phyloP scores from a whole-genome alignment of 129 eudicot genomes.

The Pseudognaphalium luteoalbum region DNA sequence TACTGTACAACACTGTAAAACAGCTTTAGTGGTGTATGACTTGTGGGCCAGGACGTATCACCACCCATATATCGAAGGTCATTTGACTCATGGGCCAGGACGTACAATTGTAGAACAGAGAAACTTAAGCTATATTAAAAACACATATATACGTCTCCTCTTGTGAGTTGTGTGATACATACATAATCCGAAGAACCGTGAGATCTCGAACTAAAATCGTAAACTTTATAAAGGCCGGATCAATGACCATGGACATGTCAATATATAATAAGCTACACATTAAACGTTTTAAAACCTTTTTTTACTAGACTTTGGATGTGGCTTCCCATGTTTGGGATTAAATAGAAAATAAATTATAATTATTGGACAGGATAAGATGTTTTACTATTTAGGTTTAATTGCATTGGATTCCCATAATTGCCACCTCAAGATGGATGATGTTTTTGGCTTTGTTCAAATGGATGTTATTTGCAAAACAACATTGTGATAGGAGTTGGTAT shows the following conservation, averaged over 20 bases:
- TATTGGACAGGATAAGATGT: not conserved
- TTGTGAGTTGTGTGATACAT: not conserved
- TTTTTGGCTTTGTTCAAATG: slow-evolving; percentile 24
- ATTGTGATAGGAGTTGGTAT: slow-evolving; percentile 21
- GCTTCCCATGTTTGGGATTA: not conserved
- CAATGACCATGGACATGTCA: not conserved
- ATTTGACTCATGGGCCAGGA: too few species aligned
- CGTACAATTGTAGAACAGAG: too few species aligned
- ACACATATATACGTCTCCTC: too few species aligned
- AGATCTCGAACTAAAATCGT: not conserved
- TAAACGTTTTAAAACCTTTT: not conserved
- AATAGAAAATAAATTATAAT: too few species aligned
- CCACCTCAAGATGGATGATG: slow-evolving; percentile 8
- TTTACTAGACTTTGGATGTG: not conserved
- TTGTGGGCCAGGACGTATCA: too few species aligned
- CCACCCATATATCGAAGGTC: not conserved
- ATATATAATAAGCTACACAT: not conserved
- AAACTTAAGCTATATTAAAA: too few species aligned
- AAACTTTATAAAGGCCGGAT: not conserved
- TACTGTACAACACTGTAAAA: too few species aligned
- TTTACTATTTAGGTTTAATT: not conserved
- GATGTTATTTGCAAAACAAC: slow-evolving; percentile 8
- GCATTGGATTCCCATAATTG: slow-evolving; percentile 9
- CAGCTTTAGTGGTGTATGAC: too few species aligned
- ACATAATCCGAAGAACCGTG: not conserved